Evolutionary conservation across 2,329 filamentous ascomycete genomes (phyloP), one percentile per base, ranked within the genome.

Genomic region (Biscogniauxia mediterranea): DNA sequence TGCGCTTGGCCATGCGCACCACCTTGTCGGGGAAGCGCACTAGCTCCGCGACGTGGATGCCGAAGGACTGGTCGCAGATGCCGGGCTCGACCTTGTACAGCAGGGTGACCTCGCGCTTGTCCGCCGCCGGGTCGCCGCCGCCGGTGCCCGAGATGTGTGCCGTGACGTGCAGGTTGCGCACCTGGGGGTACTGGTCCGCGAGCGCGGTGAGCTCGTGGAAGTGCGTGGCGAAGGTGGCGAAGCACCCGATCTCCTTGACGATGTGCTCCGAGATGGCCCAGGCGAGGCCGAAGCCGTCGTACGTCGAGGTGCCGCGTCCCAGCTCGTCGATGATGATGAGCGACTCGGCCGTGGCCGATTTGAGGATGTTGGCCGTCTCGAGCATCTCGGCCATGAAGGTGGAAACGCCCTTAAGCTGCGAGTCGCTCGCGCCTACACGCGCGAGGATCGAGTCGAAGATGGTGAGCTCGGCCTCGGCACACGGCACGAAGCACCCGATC

Each of bases 321-420:
- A 99, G 86, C 76, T 99, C 95, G 75, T 99, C 96, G 69, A 99
- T 97, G 76, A 99, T 98, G 78, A 99, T 98, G 57, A 99, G 85
- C 4, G 92, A 97, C 74, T 99, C 95, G 32, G 90, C 87, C 0
- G 95, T 99, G 1, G 95, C 95, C 0, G 92, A 96, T 79, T 98
- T 98, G 72, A 99, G 88, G 66, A 99, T 99, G 74, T 98, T 98
- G 68, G 95, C 93, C 1, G 95, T 99, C 76, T 99, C 95, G 21
- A 99, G 85, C 95, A 99, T 99, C 79, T 99, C 95, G 1, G 95
- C 95, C 96, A 99, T 99, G 77, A 99, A 99, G 0, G 95, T 99
- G 3, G 92, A 97, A 1, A 99, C 95, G 42, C 95, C 95, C 78
- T 98, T 98, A 65, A 99, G 89, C 76, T 98, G 95, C 6, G 92